phyloP scores from a whole-genome alignment of 2,329 filamentous ascomycete species.

The Fusarium sp. region DNA sequence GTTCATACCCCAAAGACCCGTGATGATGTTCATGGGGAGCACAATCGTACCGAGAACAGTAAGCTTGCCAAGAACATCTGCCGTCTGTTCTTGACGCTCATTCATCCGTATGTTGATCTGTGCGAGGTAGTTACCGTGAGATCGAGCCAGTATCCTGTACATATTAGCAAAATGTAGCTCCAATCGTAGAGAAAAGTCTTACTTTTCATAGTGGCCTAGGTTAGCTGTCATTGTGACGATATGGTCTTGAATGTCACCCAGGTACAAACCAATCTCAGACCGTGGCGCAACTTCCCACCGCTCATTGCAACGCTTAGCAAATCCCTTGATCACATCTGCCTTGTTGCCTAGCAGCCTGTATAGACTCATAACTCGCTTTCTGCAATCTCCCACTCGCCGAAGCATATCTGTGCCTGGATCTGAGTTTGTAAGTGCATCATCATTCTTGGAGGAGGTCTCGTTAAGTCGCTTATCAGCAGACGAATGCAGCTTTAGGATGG shows the following conservation, averaged over 20 bases:
- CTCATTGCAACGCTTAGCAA: conserved; percentile 97
- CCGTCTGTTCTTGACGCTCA: conserved; percentile 94
- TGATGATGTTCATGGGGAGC: conserved; percentile 98
- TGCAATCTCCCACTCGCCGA: conserved; percentile 88
- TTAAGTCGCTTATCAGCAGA: conserved; percentile 55
- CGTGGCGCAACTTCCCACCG: conserved; percentile 96
- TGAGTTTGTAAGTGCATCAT: conserved; percentile 54
- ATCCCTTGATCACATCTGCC: conserved; percentile 98
- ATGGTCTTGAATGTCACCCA: conserved; percentile 98
- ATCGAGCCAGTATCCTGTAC: conserved; percentile 82
- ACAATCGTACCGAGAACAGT: conserved; percentile 98
- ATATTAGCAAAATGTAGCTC: conserved; percentile 4
- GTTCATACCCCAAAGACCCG: conserved; percentile 99
- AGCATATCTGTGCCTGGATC: conserved; percentile 82
- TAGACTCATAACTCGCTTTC: conserved; percentile 96
- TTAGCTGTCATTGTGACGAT: conserved; percentile 99
- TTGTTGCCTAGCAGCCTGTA: conserved; percentile 96
- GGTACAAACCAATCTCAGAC: conserved; percentile 95
- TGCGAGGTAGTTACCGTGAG: conserved; percentile 97
- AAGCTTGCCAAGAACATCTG: conserved; percentile 92
- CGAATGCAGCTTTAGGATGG: conserved; percentile 84
- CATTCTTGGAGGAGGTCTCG: conserved; percentile 57
- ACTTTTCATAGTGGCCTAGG: conserved; percentile 95
- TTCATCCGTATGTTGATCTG: conserved; percentile 99
- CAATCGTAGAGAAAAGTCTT: conserved; percentile 48